These are phyloP conservation scores for Termitomyces bulborhizus DNA, from an alignment of 768 basidiomycete species.

Conservation along the genomic window DNA sequence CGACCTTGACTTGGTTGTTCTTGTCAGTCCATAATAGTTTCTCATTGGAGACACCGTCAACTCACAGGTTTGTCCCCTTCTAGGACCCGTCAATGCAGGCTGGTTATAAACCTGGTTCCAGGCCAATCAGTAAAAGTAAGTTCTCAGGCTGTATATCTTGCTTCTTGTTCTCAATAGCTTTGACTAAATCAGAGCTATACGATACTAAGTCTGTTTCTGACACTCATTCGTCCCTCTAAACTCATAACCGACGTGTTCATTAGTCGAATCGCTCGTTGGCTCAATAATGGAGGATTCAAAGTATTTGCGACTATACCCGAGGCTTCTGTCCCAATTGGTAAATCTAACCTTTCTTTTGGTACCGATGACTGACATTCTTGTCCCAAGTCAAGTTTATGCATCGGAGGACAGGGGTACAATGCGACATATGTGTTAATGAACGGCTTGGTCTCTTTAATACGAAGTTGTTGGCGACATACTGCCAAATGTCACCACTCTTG, in stretches of 20 bases:
- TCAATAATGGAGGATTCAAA: conserved; percentile 28
- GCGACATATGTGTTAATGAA: conserved; percentile 61
- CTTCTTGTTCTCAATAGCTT: neutral
- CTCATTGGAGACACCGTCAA: neutral
- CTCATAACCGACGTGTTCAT: neutral
- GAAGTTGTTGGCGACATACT: conserved; percentile 44
- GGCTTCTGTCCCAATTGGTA: conserved; percentile 40
- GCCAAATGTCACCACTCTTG: conserved; percentile 36
- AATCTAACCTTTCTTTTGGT: neutral
- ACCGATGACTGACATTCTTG: neutral
- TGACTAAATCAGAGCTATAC: conserved; percentile 20
- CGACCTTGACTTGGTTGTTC: conserved; percentile 47
- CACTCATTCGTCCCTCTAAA: neutral
- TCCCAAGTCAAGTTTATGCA: conserved; percentile 50
- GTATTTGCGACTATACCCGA: conserved; percentile 21
- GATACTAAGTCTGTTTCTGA: conserved; percentile 9
- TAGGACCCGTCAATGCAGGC: conserved; percentile 19
- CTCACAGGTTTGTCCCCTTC: neutral
- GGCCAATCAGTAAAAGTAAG: neutral
- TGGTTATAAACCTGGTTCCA: conserved; percentile 12
- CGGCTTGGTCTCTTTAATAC: conserved; percentile 51
- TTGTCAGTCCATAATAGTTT: conserved; percentile 29
- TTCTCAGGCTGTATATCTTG: neutral
- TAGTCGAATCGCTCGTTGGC: conserved; percentile 24
- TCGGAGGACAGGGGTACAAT: conserved; percentile 28